Conservation (phyloP, 2,329 filamentous ascomycete species). For the Botrytis tulipae region DNA sequence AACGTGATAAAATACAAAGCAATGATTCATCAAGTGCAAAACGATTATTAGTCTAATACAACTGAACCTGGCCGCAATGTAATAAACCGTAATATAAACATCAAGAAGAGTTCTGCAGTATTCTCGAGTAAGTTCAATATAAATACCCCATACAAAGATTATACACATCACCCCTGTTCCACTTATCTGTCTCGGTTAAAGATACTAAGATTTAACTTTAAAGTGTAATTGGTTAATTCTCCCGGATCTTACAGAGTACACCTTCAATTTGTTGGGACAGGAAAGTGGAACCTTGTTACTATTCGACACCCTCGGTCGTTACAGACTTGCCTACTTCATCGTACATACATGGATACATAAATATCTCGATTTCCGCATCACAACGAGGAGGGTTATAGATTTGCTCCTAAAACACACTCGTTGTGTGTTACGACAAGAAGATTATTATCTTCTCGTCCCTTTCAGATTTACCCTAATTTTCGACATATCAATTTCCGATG, state of each 20-base stretch:
- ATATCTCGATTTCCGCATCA: constrained; percentile 10
- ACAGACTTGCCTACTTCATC: constrained; percentile 8
- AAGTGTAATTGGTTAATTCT: constrained; percentile 10
- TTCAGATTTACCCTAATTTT: neutral
- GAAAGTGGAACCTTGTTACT: constrained; percentile 8
- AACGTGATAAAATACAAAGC: neutral
- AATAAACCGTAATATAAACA: neutral
- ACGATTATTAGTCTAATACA: neutral
- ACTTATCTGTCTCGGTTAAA: constrained; percentile 12
- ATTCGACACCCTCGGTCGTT: constrained; percentile 14
- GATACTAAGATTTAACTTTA: neutral
- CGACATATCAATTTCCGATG: constrained; percentile 8
- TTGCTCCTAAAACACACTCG: constrained; percentile 2
- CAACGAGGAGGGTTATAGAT: neutral
- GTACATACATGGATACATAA: constrained; percentile 17
- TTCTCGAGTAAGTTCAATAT: neutral
- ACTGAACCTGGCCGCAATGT: neutral
- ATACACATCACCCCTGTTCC: constrained; percentile 17
- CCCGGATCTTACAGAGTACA: neutral
- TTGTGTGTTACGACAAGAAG: constrained; percentile 16
- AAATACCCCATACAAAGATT: neutral
- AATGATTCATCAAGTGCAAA: neutral
- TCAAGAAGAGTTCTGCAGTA: neutral
- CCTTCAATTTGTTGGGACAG: constrained; percentile 17
- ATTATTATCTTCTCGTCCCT: constrained; percentile 9